A percentile compares a stretch with the other conserved stretches of the same genome.
Conservation (phyloP, 495 filamentous ascomycete species). For the Tuber calosporum region DNA sequence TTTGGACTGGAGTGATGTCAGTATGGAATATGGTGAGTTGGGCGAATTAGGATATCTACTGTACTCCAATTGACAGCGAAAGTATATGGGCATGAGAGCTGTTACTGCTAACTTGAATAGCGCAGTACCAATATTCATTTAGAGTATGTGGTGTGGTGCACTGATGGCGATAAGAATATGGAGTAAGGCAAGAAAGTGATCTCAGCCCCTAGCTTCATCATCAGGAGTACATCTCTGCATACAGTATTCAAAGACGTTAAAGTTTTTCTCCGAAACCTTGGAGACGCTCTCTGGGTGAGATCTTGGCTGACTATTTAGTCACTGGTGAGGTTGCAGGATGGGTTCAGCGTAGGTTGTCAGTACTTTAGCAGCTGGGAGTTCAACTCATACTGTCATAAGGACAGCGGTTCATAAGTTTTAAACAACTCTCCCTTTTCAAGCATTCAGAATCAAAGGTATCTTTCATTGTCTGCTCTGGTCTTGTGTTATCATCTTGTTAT, state of each 20-base stretch:
- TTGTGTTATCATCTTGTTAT: constrained; percentile 35
- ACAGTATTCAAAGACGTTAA: background rate
- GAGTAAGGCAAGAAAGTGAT: background rate
- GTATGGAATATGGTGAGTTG: no score
- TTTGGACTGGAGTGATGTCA: background rate
- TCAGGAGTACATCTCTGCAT: background rate
- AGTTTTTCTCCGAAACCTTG: no score
- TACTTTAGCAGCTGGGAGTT: no score
- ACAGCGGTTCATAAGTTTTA: background rate
- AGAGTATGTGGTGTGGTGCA: background rate
- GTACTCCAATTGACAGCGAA: background rate
- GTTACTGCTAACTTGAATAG: no score
- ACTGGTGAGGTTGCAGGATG: background rate
- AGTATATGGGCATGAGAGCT: no score
- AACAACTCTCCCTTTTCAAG: background rate
- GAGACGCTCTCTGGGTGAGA: background rate
- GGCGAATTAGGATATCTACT: no score
- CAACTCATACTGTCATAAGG: no score
- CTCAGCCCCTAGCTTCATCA: background rate
- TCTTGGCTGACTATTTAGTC: background rate
- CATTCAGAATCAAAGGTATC: background rate
- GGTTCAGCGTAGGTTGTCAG: no score
- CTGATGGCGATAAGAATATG: background rate
- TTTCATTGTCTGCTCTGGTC: constrained; percentile 12
- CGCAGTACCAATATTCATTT: no score